phyloP scores from a whole-genome alignment of 805 yeast species.

The Myxozyma geophila region DNA sequence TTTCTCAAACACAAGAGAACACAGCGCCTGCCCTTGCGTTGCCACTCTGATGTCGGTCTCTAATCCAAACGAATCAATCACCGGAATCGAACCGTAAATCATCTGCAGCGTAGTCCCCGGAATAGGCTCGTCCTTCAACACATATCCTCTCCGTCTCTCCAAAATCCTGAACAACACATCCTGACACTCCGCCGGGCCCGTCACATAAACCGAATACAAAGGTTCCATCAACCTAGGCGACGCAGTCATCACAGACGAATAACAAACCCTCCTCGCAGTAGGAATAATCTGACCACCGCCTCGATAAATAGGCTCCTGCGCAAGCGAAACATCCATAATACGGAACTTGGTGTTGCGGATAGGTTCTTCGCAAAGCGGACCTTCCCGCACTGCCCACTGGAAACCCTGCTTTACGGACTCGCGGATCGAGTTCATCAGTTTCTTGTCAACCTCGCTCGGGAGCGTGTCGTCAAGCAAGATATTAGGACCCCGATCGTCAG shows the following conservation, averaged over 20 bases:
- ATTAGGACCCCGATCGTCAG: constrained; percentile 59
- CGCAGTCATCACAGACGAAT: constrained; percentile 77
- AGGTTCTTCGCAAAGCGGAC: constrained; percentile 91
- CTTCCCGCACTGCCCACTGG: constrained; percentile 79
- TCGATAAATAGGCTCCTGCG: constrained; percentile 54
- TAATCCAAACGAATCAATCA: constrained; percentile 86
- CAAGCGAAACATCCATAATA: constrained; percentile 63
- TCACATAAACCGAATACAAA: constrained; percentile 61
- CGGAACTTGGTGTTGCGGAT: constrained; percentile 71
- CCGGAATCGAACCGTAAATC: constrained; percentile 73
- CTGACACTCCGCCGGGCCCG: constrained; percentile 57
- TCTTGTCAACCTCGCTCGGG: constrained; percentile 68
- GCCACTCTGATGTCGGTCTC: constrained; percentile 82
- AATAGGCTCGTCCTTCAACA: constrained; percentile 56
- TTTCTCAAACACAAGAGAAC: constrained; percentile 64
- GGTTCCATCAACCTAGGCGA: constrained; percentile 85
- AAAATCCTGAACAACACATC: constrained; percentile 57
- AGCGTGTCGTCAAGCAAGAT: constrained; percentile 72
- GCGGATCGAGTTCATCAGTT: constrained; percentile 51
- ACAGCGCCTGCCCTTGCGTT: constrained; percentile 78
- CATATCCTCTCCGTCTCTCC: constrained; percentile 70
- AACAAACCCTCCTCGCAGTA: constrained; percentile 81
- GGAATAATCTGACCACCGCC: constrained; percentile 73
- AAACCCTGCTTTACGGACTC: constrained; percentile 75
- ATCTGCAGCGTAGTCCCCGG: constrained; percentile 73